Conservation (phyloP, 257 asterid species). For the Solanum dulcamara region DNA sequence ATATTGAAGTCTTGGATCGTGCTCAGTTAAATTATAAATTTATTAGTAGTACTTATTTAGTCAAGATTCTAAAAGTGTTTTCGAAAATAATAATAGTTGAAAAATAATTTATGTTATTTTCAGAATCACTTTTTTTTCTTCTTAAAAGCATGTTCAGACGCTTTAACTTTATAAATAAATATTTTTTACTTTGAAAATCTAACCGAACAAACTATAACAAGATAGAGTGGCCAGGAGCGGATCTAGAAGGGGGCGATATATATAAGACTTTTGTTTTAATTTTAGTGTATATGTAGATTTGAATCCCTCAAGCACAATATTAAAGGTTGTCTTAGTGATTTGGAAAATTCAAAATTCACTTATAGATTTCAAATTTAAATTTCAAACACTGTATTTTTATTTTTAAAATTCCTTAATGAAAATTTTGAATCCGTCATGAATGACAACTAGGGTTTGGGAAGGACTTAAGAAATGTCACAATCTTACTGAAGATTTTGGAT, state of each 20-base stretch:
- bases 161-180: background rate
- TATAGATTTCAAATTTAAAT: too few species aligned
- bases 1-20: background rate
- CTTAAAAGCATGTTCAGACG: background rate
- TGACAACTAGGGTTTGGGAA: background rate
- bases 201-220: background rate
- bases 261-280: too few species aligned
- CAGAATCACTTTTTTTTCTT: background rate
- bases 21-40: background rate
- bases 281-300: too few species aligned
- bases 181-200: background rate
- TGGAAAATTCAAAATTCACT: too few species aligned
- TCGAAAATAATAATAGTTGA: background rate
- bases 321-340: too few species aligned
- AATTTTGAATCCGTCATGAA: fast-evolving
- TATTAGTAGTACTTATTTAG: background rate
- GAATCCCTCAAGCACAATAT: background rate
- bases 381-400: fast-evolving
- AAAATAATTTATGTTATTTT: background rate
- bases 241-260: background rate
- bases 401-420: too few species aligned
- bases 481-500: background rate
- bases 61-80: background rate
- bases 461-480: background rate
- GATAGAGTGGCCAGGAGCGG: background rate